Base-by-base conservation (phyloP, 192 early-diverging fungal genomes). In the Jimgerdemannia lactiflua region DNA sequence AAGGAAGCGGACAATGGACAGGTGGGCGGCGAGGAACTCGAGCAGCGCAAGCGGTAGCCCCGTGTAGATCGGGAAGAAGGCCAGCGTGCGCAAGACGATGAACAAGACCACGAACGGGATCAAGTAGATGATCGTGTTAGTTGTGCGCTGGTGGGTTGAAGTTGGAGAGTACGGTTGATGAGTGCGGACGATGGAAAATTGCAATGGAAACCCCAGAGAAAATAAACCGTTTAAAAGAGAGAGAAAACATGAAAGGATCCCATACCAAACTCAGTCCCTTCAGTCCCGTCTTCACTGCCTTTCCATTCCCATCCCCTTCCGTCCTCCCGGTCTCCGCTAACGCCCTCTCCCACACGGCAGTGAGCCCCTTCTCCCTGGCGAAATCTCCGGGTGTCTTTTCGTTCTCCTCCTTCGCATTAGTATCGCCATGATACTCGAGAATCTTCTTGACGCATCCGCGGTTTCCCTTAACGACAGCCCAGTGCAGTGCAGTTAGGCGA, bases 401-500 rank as follows among this genome's bases (percentile, higher is more conserved):
- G 71, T 83, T 83, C 42, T 86, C 86, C 77, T 95, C 95, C 69
- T 85, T 85, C 43, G 90, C 80, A 59, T 88, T 83, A 18, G 86
- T 77, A 70, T 91, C 82, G 8, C 90, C 94, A 14, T 93, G 95
- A 43, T 89, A 87, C 54, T 94, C 90, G 4, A 99, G 82, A 64
- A 97, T 84, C 59, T 84, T 88, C 42, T 91, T 84, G 59, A 92
- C 77, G 70, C 89, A 88, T 0, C 83, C 75, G 2, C 81, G 79
- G 54, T 85, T 81, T 4, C 86, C 87, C 71, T 86, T 86, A 70
- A 91, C 89, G 69, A 97, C 88, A 7, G 94, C 95, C 93, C 95
- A 99, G 79, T 99, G 97, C 71, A 99, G 81, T 0, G 96, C 90
- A 4, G 95, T 94, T 73, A 93, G 92, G 72, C 92, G 90, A 20